phyloP scores from a whole-genome alignment of 768 basidiomycete genomes.

The Lentinula raphanica region DNA sequence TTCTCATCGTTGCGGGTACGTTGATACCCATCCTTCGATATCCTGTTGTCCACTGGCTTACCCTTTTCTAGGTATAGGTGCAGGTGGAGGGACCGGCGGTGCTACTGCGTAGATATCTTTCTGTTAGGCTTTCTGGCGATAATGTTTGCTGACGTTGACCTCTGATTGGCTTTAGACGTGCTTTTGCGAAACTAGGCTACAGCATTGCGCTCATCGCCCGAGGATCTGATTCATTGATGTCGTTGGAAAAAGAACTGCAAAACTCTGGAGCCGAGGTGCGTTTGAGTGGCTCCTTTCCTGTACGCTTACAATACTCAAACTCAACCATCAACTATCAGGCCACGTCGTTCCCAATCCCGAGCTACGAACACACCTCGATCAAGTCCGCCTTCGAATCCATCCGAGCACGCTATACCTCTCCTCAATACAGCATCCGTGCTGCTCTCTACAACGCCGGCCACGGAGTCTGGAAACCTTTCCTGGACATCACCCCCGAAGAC shows the following conservation, averaged over 20 bases:
- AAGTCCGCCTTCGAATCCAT: slow-evolving; percentile 41
- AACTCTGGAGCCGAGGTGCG: slow-evolving; percentile 53
- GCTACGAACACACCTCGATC: slow-evolving; percentile 48
- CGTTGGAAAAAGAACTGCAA: slow-evolving; percentile 51
- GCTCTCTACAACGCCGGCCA: slow-evolving; percentile 62
- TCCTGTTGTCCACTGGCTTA: no score
- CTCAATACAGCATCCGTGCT: slow-evolving; percentile 46
- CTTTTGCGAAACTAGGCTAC: slow-evolving; percentile 60
- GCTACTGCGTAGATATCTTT: slow-evolving; percentile 44
- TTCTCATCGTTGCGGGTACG: slow-evolving; percentile 57
- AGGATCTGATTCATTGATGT: slow-evolving; percentile 44
- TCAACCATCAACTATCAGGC: slow-evolving; percentile 34
- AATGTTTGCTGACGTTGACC: neutral
- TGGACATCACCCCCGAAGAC: slow-evolving; percentile 57
- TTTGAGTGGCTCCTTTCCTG: neutral
- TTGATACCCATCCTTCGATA: slow-evolving; percentile 26
- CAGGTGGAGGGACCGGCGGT: slow-evolving; percentile 50
- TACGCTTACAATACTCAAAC: neutral
- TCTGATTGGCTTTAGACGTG: slow-evolving; percentile 32
- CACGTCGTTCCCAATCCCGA: slow-evolving; percentile 46
- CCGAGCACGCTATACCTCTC: slow-evolving; percentile 39
- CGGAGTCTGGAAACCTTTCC: slow-evolving; percentile 61
- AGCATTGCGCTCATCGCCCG: slow-evolving; percentile 63
- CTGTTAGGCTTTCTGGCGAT: neutral
- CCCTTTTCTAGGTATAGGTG: slow-evolving; percentile 43